Base-by-base conservation (phyloP, 1,139 yeast genomes). In the Yamadazyma blattariae region DNA sequence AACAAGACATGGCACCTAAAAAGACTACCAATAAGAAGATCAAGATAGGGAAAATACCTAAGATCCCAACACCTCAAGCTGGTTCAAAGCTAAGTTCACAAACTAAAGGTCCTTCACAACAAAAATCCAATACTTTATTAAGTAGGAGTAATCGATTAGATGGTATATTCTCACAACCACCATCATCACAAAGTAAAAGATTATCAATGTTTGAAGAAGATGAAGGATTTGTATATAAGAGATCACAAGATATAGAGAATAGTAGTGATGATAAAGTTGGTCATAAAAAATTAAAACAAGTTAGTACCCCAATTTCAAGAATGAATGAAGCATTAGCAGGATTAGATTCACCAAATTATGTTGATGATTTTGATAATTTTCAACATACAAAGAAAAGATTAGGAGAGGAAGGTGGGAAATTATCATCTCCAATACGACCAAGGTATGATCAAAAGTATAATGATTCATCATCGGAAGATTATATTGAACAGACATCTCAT, bases 181-280 rank as follows among this genome's bases (percentile, higher is more conserved):
- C 19, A 17, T 17, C 19, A 17, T 51, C 46, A 19, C 27, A 25
- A 20, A 27, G 13, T 12, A 14, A 32, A 25, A 39, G 37, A 30
- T 34, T 29, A 34, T 37, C 38, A 9, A 38, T 38, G 30, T 61
- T 64, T 37, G 74, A 69, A 41, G 74, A 69, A 35, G 76, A 70
- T 40, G 75, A 67, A 31, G 76, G 74, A 16, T 69, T 70, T 48
- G 53, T 64, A 14, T 70, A 67, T 46, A 67, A 67, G 36, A 44
- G 74, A 38, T 35, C 59, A 32, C 57, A 50, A 35, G 55, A 45
- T 7, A 20, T 13, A 5, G 26, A 27, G 5, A 10, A 7, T 5
- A 41, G 38, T 9, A 34, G 23, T 27, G 34, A 30, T 28, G 51
- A 35, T 22, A 27, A 37, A 22, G 6, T 9, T 10, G 40, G 34